Evolutionary conservation across 768 basidiomycete species (phyloP), one percentile per base, ranked within the genome.

Genomic region (Exidia glandulosa): DNA sequence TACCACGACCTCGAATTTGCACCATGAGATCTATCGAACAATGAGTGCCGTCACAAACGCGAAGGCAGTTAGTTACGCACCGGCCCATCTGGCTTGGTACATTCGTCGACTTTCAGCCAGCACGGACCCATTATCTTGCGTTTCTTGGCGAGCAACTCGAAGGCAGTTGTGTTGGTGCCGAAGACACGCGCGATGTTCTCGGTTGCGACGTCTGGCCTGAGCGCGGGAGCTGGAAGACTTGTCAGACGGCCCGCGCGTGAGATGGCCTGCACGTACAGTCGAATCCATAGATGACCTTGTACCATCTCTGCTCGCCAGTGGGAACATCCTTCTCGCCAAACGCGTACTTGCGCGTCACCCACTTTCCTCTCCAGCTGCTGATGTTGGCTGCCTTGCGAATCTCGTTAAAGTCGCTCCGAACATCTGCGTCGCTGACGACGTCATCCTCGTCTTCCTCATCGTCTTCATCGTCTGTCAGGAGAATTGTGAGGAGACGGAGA

Each of bases 71-170:
- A 32, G 14, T 14, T 6, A 71, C 87, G 58, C 70, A 96, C 94
- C 2, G 88, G 89, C 72, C 90, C 87, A 65, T 85, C 74, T 56
- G 88, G 89, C 19, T 94, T 74, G 27, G 78, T 73, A 1, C 88
- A 86, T 52, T 86, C 80, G 72, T 87, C 87, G 63, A 99, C 81
- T 59, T 86, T 80, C 50, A 99, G 76, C 96, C 96, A 99, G 69
- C 96, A 98, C 0, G 96, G 94, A 0, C 96, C 96, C 94, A 97
- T 97, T 60, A 98, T 96, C 74, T 94, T 96, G 32, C 94, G 84
- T 72, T 98, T 98, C 52, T 98, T 66, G 2, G 94, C 94, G 23
- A 99, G 81, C 10, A 92, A 75, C 70, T 98, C 96, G 65, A 99
- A 99, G 0, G 95, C 88, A 57, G 76, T 90, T 4, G 94, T 95